Evolutionary conservation across 169 alveolate species (phyloP).

Genomic region (Plasmodium billcollinsi): DNA sequence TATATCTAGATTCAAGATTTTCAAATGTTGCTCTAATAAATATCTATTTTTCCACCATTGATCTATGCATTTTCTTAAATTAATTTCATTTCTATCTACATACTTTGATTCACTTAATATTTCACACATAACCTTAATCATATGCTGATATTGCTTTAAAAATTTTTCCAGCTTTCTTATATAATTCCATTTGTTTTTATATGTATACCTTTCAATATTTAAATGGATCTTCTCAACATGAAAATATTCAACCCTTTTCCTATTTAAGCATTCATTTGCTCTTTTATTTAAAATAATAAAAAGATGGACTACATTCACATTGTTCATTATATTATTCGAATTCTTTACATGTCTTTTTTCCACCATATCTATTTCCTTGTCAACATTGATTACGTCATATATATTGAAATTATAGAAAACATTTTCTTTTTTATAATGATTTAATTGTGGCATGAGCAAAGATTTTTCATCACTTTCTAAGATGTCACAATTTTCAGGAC

Average conservation of each 20-base stretch:
- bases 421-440: not conserved
- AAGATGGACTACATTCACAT: not conserved
- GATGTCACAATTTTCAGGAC: not conserved
- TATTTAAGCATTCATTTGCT: conserved; percentile 27
- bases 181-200: conserved; percentile 71
- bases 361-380: not conserved
- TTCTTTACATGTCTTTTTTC: not conserved
- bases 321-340: not conserved
- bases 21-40: conserved; percentile 72
- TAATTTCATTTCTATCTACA: conserved; percentile 29
- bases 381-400: not conserved
- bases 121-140: conserved; percentile 75
- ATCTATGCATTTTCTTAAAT: conserved; percentile 62
- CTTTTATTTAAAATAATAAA: conserved; percentile 4
- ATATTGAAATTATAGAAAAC: not conserved
- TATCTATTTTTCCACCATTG: conserved; percentile 77
- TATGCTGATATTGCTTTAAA: conserved; percentile 74
- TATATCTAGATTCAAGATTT: conserved; percentile 54
- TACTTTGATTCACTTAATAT: conserved; percentile 63
- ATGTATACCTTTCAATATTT: conserved; percentile 59
- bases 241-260: conserved; percentile 50
- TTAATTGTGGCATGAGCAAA: not conserved
- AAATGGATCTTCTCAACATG: conserved; percentile 73
- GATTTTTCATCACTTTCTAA: not conserved
- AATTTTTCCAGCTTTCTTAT: conserved; percentile 66